These are phyloP conservation scores for Cardamine resedifolia DNA, from an alignment of 345 rosid species.

Conservation along the genomic window DNA sequence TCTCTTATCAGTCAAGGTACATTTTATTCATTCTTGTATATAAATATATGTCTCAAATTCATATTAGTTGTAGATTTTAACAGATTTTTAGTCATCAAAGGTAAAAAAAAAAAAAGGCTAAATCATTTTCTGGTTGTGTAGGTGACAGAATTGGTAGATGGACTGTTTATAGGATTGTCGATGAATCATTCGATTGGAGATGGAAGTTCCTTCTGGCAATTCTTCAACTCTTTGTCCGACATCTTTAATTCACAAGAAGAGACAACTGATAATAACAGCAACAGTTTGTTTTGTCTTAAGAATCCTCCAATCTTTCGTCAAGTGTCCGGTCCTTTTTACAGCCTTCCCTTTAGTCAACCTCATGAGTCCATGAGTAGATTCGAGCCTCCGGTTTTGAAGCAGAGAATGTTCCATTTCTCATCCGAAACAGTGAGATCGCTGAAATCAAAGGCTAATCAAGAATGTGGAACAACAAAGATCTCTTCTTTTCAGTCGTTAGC, in stretches of 20 bases:
- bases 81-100: neutral
- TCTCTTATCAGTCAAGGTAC: constrained; percentile 56
- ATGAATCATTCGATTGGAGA: constrained; percentile 65
- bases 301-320: constrained; percentile 54
- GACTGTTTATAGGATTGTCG: constrained; percentile 68
- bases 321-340: constrained; percentile 33
- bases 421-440: constrained; percentile 47
- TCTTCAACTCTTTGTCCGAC: constrained; percentile 65
- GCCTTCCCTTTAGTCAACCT: constrained; percentile 45
- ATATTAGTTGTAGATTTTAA: neutral
- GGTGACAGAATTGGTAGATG: constrained; percentile 66
- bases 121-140: constrained; percentile 20
- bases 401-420: constrained; percentile 69
- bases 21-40: neutral
- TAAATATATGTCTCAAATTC: neutral
- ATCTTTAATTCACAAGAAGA: constrained; percentile 50
- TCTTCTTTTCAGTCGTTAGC: constrained; percentile 68
- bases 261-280: neutral
- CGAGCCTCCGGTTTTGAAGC: constrained; percentile 44
- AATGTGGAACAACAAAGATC: constrained; percentile 47
- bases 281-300: constrained; percentile 31
- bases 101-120: neutral
- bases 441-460: constrained; percentile 59
- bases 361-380: constrained; percentile 37
- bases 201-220: constrained; percentile 71